Conservation (phyloP, 2,329 filamentous ascomycete genomes). For the Xylariaceae sp. region DNA sequence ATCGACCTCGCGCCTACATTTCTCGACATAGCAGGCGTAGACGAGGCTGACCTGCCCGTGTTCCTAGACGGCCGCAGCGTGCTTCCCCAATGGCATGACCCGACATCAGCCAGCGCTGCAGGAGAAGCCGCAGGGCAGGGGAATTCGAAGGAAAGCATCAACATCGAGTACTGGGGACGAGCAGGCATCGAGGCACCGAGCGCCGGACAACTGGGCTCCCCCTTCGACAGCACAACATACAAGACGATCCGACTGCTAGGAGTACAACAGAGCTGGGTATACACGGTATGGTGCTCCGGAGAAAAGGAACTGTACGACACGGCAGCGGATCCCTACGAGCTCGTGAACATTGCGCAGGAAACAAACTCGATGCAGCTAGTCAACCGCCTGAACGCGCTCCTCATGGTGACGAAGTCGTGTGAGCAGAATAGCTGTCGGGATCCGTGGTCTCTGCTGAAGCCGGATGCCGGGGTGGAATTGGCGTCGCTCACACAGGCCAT, state of each 20-base stretch:
- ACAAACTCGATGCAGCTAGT: slow-evolving; percentile 1
- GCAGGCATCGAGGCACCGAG: slow-evolving; percentile 33
- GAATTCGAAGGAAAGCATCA: slow-evolving; percentile 34
- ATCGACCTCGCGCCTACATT: slow-evolving; percentile 42
- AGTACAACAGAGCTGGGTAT: slow-evolving; percentile 54
- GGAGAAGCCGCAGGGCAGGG: slow-evolving; percentile 16
- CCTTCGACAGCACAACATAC: slow-evolving; percentile 49
- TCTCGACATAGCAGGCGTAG: slow-evolving; percentile 38
- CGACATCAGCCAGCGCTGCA: slow-evolving; percentile 10
- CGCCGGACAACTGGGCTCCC: slow-evolving; percentile 10
- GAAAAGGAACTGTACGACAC: slow-evolving; percentile 62
- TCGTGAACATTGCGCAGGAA: slow-evolving; percentile 15
- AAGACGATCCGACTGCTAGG: slow-evolving; percentile 51
- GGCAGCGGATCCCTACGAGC: slow-evolving; percentile 37
- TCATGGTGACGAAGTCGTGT: slow-evolving; percentile 34
- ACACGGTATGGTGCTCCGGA: slow-evolving; percentile 63
- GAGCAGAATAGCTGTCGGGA: slow-evolving; percentile 25
- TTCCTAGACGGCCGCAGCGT: slow-evolving; percentile 43
- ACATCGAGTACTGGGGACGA: slow-evolving; percentile 41
- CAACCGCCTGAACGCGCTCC: slow-evolving; percentile 30
- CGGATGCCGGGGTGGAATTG: slow-evolving; percentile 9
- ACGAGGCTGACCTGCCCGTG: slow-evolving; percentile 27
- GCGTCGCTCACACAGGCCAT: slow-evolving; percentile 33
- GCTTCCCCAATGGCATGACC: slow-evolving; percentile 39
- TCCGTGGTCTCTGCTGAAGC: slow-evolving; percentile 30